Percentiles rank a stretch among this genome's conserved stretches.
Evolutionary conservation across 345 rosid species (phyloP).

Genomic region (Aurinia saxatilis): DNA sequence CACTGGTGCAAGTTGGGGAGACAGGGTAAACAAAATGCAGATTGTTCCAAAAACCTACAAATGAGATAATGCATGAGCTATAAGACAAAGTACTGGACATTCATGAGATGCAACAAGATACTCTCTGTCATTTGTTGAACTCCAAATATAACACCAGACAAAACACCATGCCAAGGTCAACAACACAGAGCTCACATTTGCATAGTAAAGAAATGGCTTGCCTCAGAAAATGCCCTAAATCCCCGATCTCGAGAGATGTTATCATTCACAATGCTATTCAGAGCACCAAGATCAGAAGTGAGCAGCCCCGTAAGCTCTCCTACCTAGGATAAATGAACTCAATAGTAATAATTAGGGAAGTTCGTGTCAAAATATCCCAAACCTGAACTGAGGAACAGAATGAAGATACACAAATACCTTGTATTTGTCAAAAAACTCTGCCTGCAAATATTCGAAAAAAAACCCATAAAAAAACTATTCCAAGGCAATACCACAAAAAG

Average conservation of each 20-base stretch:
- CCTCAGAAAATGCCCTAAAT: conserved; percentile 97
- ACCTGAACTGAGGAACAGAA: neutral
- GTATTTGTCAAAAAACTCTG: conserved; percentile 80
- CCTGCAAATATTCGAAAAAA: conserved; percentile 35
- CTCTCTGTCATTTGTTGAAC: neutral
- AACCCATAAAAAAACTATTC: neutral
- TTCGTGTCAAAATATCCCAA: neutral
- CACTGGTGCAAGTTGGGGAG: conserved; percentile 92
- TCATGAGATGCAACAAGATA: conserved; percentile 2
- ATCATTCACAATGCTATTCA: conserved; percentile 73
- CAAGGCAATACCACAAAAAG: neutral
- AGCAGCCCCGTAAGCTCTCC: conserved; percentile 82
- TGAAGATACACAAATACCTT: conserved; percentile 40
- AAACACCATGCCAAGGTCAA: neutral
- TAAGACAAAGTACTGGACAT: neutral
- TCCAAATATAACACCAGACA: neutral
- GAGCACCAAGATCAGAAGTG: conserved; percentile 86
- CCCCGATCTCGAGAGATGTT: conserved; percentile 96
- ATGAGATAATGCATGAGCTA: conserved; percentile 9
- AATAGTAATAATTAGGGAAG: neutral
- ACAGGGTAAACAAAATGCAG: conserved; percentile 63
- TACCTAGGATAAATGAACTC: conserved; percentile 39
- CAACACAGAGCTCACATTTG: conserved; percentile 50
- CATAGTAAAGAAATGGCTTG: conserved; percentile 62
- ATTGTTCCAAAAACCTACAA: conserved; percentile 74